Base-by-base conservation (phyloP, 192 early-diverging fungal genomes). In the Dissophora globulifera region DNA sequence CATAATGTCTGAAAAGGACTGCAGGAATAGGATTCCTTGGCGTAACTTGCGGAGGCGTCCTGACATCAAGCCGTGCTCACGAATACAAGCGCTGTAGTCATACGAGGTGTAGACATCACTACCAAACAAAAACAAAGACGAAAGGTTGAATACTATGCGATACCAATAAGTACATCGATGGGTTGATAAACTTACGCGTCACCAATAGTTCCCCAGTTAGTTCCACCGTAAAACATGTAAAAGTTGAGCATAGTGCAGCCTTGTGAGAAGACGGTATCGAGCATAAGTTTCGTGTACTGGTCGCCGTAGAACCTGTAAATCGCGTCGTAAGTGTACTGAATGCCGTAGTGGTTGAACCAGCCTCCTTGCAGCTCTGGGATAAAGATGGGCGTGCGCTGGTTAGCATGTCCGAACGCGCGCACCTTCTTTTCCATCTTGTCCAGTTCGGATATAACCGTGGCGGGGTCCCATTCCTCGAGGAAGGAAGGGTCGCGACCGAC, bases 361-460 rank as follows among this genome's bases (percentile, higher is more conserved):
- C 91, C 91, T 25, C 91, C 91, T 68, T 93, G 91, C 20, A 92
- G 67, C 78, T 93, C 91, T 9, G 91, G 89, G 58, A 91, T 90
- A 55, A 93, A 88, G 20, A 91, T 82, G 8, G 91, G 91, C 13
- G 88, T 82, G 26, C 82, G 69, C 11, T 83, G 78, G 47, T 90
- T 89, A 40, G 85, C 91, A 30, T 85, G 84, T 9, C 90, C 91
- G 82, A 88, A 91, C 9, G 82, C 80, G 9, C 91, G 87, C 5
- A 91, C 87, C 40, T 67, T 90, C 32, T 79, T 78, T 58, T 93
- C 91, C 78, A 90, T 70, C n/a, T 50, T 50, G 62, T 92, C 91
- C 22, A 93, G 62, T 15, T 83, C 65, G 8, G 78, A 70, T 20
- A 75, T 68, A 4, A 91, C 63, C 5, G 54, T 84, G 10, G 72